phyloP scores from a whole-genome alignment of 192 early-diverging fungal species.

The Irineochytrium annulatum region DNA sequence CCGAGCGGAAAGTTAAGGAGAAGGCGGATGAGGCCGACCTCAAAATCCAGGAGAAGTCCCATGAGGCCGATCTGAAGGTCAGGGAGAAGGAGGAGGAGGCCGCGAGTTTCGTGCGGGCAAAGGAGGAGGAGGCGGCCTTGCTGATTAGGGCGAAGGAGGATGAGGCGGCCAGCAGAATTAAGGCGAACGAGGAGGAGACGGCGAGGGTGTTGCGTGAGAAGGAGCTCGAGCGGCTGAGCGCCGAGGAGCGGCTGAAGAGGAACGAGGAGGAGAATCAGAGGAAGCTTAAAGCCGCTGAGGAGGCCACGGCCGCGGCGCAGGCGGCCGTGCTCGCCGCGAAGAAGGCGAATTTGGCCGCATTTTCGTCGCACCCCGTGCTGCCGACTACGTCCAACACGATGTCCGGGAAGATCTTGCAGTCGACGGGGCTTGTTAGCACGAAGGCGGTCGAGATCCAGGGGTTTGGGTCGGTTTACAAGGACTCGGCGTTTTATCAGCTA shows the following conservation, averaged over 20 bases:
- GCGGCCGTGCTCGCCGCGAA: background rate
- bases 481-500: constrained; percentile 1
- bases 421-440: background rate
- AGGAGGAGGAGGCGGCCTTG: background rate
- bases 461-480: background rate
- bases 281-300: constrained; percentile 6
- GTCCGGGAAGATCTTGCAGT: background rate
- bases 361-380: background rate
- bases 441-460: background rate
- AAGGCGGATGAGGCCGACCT: background rate
- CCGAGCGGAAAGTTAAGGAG: background rate
- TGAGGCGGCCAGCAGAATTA: background rate
- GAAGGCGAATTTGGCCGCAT: background rate
- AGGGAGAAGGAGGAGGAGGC: constrained; percentile 7
- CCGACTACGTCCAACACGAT: background rate
- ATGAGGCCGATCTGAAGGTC: background rate
- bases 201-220: background rate
- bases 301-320: background rate
- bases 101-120: background rate
- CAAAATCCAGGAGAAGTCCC: background rate
- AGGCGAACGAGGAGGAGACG: background rate
- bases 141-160: background rate
- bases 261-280: background rate
- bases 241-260: background rate
- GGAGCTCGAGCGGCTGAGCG: background rate